Base-by-base conservation (phyloP, 2,329 filamentous ascomycete species). In the Pleurostoma richardsiae region DNA sequence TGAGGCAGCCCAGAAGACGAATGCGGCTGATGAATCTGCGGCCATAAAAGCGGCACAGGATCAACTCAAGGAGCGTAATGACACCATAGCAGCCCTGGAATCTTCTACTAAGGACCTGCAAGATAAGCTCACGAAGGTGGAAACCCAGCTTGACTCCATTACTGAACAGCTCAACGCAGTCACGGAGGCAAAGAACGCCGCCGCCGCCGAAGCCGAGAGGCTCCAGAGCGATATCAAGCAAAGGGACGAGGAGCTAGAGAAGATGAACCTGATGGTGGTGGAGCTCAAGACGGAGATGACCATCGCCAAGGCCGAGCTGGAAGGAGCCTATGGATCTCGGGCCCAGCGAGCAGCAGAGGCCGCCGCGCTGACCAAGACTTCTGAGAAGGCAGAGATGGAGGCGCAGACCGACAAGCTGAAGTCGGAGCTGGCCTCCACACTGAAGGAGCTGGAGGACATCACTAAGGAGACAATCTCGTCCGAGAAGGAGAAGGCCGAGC, bases 241-340 rank as follows among this genome's bases (percentile, higher is more conserved):
- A 50, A 76, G 74, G 63, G 73, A 79, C 45, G 67, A 70, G 41
- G 73, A 79, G 50, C 56, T 78, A 33, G 75, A 79, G 43, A 63
- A 66, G 46, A 65, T 77, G 45, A 77, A 76, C 60, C 66, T 71
- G 57, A 71, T 72, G 56, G 60, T 81, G 46, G 73, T 77, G 31
- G 77, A 82, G 63, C 70, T 79, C 59, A 82, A 82, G 70, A 82
- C 78, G 45, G 79, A 83, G 56, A 68, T 80, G 49, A 80, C 79
- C 41, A 74, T 82, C 55, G 76, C 77, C 43, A 76, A 78, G 57
- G 80, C 80, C 19, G 80, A 83, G 61, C 72, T 83, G 30, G 80
- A 83, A 52, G 77, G 77, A 47, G 79, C 79, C 29, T 82, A 82
- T 58, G 79, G 79, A 48, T 74, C 75, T 48, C 74, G 79, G 49